Conservation (phyloP, 345 rosid genomes). For the Acer negundo region DNA sequence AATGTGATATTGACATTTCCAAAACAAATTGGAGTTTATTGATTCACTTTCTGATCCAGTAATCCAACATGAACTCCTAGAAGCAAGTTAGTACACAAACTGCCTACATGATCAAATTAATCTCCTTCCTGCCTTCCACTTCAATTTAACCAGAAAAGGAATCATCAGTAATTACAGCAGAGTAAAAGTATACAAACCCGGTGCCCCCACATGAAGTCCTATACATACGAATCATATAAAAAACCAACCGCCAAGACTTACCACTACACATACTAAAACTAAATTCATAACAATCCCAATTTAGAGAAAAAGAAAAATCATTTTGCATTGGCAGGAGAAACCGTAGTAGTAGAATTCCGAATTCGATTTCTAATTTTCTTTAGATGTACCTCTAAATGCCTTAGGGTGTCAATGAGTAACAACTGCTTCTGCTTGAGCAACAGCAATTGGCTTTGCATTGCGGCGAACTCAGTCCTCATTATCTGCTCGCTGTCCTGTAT, state of each 20-base stretch:
- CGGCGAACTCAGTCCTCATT: constrained; percentile 72
- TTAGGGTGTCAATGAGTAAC: constrained; percentile 79
- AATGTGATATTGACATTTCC: background rate
- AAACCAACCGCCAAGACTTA: background rate
- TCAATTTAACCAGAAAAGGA: background rate
- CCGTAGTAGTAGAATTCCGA: constrained; percentile 8
- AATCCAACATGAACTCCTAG: background rate
- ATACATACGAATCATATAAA: background rate
- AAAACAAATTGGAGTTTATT: background rate
- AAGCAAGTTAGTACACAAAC: background rate
- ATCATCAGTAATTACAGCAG: background rate
- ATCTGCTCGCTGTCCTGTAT: constrained; percentile 92
- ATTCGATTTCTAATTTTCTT: constrained; percentile 24
- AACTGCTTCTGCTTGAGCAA: constrained; percentile 88
- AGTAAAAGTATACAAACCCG: background rate
- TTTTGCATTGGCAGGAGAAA: constrained; percentile 16
- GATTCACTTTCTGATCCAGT: background rate
- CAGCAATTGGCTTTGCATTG: constrained; percentile 67
- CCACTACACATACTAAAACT: background rate
- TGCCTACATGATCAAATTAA: constrained; percentile 1
- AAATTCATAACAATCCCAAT: background rate
- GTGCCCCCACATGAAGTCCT: background rate
- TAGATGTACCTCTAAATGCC: constrained; percentile 87
- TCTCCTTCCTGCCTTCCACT: background rate
- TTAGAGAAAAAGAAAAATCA: background rate